Percentiles rank a stretch among this genome's conserved stretches.
Evolutionary conservation across 2,329 filamentous ascomycete species (phyloP).

Genomic region (Aureobasidium sp.): DNA sequence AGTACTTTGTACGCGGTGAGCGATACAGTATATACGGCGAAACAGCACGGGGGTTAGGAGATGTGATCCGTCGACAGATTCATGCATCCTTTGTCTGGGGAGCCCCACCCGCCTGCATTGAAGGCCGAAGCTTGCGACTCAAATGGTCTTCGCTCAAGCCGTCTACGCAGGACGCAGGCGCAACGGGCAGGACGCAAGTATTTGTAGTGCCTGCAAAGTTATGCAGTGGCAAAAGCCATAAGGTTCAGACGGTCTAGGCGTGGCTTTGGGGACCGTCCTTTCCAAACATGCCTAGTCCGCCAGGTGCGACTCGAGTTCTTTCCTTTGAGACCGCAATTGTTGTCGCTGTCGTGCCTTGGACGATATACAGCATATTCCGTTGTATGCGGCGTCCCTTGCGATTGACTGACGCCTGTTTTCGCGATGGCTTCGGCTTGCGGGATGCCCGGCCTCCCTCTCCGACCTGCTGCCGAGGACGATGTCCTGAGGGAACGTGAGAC

Average conservation of each 20-base stretch:
- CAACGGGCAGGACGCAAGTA: not conserved
- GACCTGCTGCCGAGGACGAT: not conserved
- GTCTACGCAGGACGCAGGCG: not conserved
- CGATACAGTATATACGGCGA: not conserved
- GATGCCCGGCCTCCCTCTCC: not conserved
- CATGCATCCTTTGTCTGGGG: not conserved
- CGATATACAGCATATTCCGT: not conserved
- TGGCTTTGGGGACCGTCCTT: not conserved
- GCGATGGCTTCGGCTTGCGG: conserved; percentile 7
- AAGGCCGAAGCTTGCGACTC: not conserved
- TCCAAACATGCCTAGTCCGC: not conserved
- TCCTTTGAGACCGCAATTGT: not conserved
- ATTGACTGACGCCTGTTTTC: not conserved
- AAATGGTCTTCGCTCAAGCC: not conserved
- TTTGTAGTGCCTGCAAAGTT: not conserved
- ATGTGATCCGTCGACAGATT: too few relatives aligned
- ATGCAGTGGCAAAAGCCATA: conserved; percentile 1
- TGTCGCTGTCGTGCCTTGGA: not conserved
- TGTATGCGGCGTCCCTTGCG: not conserved
- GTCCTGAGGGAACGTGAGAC: conserved; percentile 15
- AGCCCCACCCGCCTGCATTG: not conserved
- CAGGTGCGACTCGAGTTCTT: not conserved
- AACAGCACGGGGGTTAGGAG: not conserved
- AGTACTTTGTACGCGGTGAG: too few relatives aligned
- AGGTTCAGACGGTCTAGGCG: not conserved